These are phyloP conservation scores for Pythium dissimile DNA, from an alignment of 352 stramenopile species.

Conservation along the genomic window DNA sequence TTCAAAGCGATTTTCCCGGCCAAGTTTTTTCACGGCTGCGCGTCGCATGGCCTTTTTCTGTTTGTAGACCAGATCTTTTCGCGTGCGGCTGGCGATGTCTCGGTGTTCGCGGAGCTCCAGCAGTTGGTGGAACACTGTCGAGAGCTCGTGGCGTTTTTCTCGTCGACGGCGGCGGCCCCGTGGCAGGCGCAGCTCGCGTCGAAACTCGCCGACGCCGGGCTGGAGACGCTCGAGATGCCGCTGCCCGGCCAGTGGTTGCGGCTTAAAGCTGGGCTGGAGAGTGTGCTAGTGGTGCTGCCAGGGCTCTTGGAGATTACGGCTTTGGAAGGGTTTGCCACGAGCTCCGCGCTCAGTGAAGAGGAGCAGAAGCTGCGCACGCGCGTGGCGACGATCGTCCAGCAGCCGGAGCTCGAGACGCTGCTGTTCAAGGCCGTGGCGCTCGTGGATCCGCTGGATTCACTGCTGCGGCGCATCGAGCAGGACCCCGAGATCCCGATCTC, in stretches of 20 bases:
- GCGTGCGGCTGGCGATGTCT: neutral
- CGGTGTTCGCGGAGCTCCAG: constrained; percentile 11
- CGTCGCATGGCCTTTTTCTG: constrained; percentile 21
- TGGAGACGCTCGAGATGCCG: constrained; percentile 8
- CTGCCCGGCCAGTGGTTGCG: constrained; percentile 7
- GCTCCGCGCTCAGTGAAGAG: too few species aligned
- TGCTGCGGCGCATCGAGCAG: constrained; percentile 6
- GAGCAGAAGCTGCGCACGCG: too few species aligned
- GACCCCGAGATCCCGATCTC: constrained; percentile 19
- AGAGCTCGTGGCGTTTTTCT: constrained; percentile 18
- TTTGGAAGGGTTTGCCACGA: constrained; percentile 1
- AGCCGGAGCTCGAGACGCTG: neutral
- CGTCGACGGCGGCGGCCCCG: neutral
- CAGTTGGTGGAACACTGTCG: constrained; percentile 20
- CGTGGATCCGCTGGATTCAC: constrained; percentile 15
- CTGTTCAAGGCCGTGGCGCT: constrained; percentile 23
- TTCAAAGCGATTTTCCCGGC: constrained; percentile 19
- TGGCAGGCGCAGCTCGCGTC: neutral
- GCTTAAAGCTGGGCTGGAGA: constrained; percentile 21
- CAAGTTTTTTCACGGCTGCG: constrained; percentile 31
- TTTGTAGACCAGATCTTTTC: constrained; percentile 29
- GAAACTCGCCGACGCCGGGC: neutral
- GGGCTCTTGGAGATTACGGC: constrained; percentile 4
- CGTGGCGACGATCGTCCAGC: neutral
- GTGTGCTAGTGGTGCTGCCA: constrained; percentile 8